Conservation (phyloP, 2,329 filamentous ascomycete genomes). For the Sporothrix variecibatus region DNA sequence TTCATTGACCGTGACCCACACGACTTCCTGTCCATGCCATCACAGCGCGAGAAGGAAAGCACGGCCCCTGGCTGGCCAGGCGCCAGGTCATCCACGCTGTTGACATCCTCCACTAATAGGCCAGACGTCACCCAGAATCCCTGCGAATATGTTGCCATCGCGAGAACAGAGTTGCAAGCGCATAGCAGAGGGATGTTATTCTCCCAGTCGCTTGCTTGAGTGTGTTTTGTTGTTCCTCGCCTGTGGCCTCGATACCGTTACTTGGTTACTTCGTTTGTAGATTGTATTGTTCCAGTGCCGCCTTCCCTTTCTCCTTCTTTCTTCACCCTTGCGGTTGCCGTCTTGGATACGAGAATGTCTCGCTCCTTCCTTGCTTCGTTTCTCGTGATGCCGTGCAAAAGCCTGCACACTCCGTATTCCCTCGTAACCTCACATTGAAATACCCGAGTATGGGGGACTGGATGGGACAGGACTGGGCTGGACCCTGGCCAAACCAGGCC, state of each 20-base stretch:
- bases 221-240: not conserved
- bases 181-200: not conserved
- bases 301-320: not conserved
- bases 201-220: not conserved
- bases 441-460: not conserved
- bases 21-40: not conserved
- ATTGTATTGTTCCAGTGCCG: not conserved
- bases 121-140: not conserved
- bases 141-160: not conserved
- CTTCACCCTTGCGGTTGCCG: not conserved
- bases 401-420: not conserved
- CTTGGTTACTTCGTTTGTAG: not conserved
- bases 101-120: not conserved
- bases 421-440: not conserved
- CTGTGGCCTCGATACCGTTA: not conserved
- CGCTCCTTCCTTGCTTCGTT: not conserved
- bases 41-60: not conserved
- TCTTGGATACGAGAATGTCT: slow-evolving; percentile 9
- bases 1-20: not conserved
- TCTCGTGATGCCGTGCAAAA: slow-evolving; percentile 14
- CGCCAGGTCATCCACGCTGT: not conserved
- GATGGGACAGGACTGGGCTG: not conserved
- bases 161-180: slow-evolving; percentile 1
- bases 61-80: not conserved
- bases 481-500: not conserved